Base-by-base conservation (phyloP, 2,329 filamentous ascomycete genomes). In the Diplocarpon mali region DNA sequence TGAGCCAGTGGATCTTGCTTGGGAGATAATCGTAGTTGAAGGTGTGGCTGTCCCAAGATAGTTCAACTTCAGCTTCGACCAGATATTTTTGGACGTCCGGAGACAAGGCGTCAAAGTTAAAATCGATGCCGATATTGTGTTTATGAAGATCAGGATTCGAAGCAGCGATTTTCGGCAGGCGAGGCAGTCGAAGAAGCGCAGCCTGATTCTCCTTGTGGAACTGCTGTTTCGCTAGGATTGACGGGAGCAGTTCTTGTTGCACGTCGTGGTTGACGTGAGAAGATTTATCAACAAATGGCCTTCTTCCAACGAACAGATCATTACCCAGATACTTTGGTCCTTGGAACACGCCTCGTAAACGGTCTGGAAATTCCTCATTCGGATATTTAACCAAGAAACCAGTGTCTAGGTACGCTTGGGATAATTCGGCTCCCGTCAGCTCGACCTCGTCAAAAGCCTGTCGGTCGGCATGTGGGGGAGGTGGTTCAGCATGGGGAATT, bases 401-500 rank as follows among this genome's bases (percentile, higher is more conserved):
- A 65, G 0, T 61, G 55, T 59, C 51, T 0, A 80, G 49, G 38
- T 65, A 69, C 0, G 56, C 53, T 1, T 45, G 53, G 7, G 60
- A 20, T 62, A 67, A 6, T 55, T 60, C 40, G 54, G 52, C 5
- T 35, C 49, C 39, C 40, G 46, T 52, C 5, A 54, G 56, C 1
- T 57, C 51, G 2, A 49, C 45, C 24, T 38, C 17, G 11, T 29
- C n/a, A 9, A 29, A 29, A 6, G 20, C 31, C 9, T 37, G 15
- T 14, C 16, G 35, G 14, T 35, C 31, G n/a, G 40, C 8, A 67
- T 74, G 13, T 66, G 65, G 7, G 64, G 65, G 0, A 68, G 69
- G 35, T 73, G 30, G 30, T 9, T 75, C 1, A 62, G 53, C 51
- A 40, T 80, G 77, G 0, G 67, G 71, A 11, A 67, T 68, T 24